Percentiles rank a stretch among this genome's conserved stretches.
These are phyloP conservation scores for Leccinum longicurvipes DNA, from an alignment of 768 basidiomycete species.

Conservation along the genomic window DNA sequence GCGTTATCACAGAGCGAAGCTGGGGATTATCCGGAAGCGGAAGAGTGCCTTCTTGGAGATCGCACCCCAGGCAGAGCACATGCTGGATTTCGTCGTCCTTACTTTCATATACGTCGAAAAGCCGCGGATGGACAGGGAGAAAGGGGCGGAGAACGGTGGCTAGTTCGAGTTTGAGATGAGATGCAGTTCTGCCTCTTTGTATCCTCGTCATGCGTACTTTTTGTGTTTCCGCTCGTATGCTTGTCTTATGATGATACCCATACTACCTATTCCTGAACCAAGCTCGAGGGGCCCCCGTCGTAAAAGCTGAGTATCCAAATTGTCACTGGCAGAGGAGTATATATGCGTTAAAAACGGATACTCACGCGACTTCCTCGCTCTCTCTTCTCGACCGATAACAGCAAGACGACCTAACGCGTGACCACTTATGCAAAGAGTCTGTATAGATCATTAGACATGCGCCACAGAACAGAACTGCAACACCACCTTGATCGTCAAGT, in stretches of 20 bases:
- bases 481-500: constrained; percentile 63
- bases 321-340: constrained; percentile 2
- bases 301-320: constrained; percentile 64
- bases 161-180: not conserved
- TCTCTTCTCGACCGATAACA: constrained; percentile 77
- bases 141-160: constrained; percentile 10
- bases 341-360: constrained; percentile 13
- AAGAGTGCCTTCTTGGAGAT: constrained; percentile 22
- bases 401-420: constrained; percentile 92
- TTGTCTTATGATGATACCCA: no score
- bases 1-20: constrained; percentile 20
- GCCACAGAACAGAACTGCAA: not conserved
- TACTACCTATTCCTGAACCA: no score
- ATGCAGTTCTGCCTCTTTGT: not conserved
- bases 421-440: constrained; percentile 74
- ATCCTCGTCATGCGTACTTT: no score
- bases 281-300: constrained; percentile 83
- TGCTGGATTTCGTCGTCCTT: constrained; percentile 25
- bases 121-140: constrained; percentile 25
- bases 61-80: constrained; percentile 18
- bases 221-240: no score
- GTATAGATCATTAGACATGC: not conserved
- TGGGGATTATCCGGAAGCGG: constrained; percentile 25
- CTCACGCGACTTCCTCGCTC: constrained; percentile 89
- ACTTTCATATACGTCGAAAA: constrained; percentile 33